A percentile compares a stretch with the other conserved stretches of the same genome.
These are phyloP conservation scores for Fusarium hainanense DNA, from an alignment of 2,329 filamentous ascomycete genomes.

Conservation along the genomic window DNA sequence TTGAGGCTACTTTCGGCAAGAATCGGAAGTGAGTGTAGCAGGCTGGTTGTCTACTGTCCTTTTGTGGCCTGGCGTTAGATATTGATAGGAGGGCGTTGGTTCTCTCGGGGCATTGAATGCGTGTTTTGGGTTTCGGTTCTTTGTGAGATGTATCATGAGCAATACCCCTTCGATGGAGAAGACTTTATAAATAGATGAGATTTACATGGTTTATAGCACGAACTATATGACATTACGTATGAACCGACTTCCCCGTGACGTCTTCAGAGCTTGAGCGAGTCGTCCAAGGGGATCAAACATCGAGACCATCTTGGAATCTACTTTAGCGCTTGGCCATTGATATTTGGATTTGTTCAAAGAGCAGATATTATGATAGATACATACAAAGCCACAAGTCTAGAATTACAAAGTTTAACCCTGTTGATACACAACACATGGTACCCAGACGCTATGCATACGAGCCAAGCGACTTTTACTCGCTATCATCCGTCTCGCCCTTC, in stretches of 20 bases:
- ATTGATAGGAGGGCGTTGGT: slow-evolving; percentile 9
- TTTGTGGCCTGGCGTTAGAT: slow-evolving; percentile 36
- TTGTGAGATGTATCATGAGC: slow-evolving; percentile 24
- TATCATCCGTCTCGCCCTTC: slow-evolving; percentile 50
- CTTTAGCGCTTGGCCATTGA: not conserved
- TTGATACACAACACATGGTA: not conserved
- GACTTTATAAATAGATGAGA: slow-evolving; percentile 6
- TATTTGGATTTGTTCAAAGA: not conserved
- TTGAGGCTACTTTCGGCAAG: slow-evolving; percentile 64
- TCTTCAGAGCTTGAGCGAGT: not conserved
- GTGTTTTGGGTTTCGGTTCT: slow-evolving; percentile 2
- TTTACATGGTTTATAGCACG: not conserved
- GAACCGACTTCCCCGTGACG: not conserved
- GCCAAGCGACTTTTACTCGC: slow-evolving; percentile 39
- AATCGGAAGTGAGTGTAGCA: slow-evolving; percentile 44
- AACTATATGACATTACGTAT: not conserved
- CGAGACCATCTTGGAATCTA: not conserved
- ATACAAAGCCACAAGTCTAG: not conserved
- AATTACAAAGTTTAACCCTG: not conserved
- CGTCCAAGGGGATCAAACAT: not conserved
- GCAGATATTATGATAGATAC: not conserved
- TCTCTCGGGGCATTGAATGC: slow-evolving; percentile 8
- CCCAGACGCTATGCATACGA: not conserved
- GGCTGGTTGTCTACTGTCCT: not conserved
- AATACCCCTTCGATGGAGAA: slow-evolving; percentile 31